Base-by-base conservation (phyloP, 2,329 filamentous ascomycete genomes). In the Neofusicoccum ribis region DNA sequence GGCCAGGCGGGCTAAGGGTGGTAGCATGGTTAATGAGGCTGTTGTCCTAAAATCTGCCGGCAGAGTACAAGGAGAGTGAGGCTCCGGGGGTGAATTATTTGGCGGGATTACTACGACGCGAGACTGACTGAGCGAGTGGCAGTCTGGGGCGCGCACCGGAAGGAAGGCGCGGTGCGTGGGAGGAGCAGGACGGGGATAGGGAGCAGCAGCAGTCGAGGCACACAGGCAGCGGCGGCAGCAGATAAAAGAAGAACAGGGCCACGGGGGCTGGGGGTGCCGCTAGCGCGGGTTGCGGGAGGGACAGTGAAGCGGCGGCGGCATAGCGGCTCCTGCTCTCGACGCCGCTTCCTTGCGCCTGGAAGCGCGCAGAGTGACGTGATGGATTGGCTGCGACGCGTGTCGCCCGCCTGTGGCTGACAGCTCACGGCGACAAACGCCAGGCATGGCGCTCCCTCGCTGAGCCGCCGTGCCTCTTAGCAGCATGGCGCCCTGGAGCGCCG, bases 301-400 rank as follows among this genome's bases (percentile, higher is more conserved):
- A 31, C 27, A 31, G 27, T 31, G 27, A 23, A 23, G 23, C 23
- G 23, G 23, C 23, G 23, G 23, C 23, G 37, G 36, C 14, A 37
- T 20, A 12, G 56, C 36, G 56, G 41, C 56, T 27, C n/a, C 43
- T 60, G 41, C 56, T 15, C 27, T 15, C 43, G 17, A 15, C 54
- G 56, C 56, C 27, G 56, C 56, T 47, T 60, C 56, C 56, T 60
- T 60, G 56, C 56, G 23, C 12, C 31, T 60, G 56, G 41, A 47
- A 20, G 43, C 56, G 56, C 56, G 56, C 39, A 9, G 14, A 60
- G 56, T 60, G 56, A 60, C 56, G 56, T 60, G 56, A 60, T 60
- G 56, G 56, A 60, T 47, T 60, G 56, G 43, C 31, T 60, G 43
- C 41, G 56, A 60, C 56, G 56, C 56, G 56, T 60, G 56, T 60